Conservation (phyloP, 2,329 filamentous ascomycete species). For the Hypoxylon sp. region DNA sequence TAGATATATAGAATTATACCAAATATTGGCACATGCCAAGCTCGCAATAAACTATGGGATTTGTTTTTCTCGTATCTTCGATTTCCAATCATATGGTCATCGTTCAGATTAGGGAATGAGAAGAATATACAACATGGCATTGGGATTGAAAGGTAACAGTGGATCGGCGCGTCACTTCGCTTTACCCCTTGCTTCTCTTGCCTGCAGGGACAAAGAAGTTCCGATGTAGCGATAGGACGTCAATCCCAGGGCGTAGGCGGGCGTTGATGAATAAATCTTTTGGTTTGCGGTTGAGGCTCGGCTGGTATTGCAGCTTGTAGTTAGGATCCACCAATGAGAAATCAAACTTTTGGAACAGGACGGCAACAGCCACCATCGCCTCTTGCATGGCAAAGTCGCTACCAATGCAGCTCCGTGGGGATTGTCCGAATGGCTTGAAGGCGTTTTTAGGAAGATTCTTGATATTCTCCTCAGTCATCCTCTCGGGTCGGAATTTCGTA, state of each 20-base stretch:
- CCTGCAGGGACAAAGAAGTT: background rate
- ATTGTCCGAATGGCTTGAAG: slow-evolving; percentile 5
- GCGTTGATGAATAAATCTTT: background rate
- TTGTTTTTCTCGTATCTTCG: background rate
- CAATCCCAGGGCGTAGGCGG: background rate
- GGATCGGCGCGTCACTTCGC: background rate
- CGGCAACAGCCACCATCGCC: background rate
- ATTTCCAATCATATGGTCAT: background rate
- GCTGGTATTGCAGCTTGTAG: background rate
- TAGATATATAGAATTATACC: background rate
- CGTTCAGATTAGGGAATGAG: background rate
- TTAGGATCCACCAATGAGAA: background rate
- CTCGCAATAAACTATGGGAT: background rate
- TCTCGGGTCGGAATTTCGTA: slow-evolving; percentile 61
- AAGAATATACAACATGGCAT: background rate
- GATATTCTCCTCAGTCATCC: slow-evolving; percentile 63
- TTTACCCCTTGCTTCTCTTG: background rate
- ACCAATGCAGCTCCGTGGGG: background rate
- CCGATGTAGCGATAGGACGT: background rate
- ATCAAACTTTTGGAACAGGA: slow-evolving; percentile 1
- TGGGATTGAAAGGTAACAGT: background rate
- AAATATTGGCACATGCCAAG: background rate
- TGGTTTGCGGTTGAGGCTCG: background rate
- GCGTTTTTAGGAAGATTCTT: slow-evolving; percentile 49
- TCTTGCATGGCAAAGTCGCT: slow-evolving; percentile 6